phyloP scores from a whole-genome alignment of 805 yeast genomes.

The Dipodascopsis uninucleata region DNA sequence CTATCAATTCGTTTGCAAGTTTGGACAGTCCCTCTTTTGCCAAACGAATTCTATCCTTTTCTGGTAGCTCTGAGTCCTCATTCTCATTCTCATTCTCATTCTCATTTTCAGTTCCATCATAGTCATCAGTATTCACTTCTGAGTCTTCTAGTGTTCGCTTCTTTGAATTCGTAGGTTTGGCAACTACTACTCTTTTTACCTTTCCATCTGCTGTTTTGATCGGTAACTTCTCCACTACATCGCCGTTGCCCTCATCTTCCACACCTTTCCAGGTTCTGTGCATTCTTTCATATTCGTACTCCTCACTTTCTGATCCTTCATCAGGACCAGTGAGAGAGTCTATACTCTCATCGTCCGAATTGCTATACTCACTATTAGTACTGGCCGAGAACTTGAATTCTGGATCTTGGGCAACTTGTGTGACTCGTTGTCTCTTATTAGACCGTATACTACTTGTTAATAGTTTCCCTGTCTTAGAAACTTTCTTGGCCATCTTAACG shows the following conservation, averaged over 20 bases:
- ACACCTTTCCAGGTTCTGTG: constrained; percentile 62
- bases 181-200: constrained; percentile 57
- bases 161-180: constrained; percentile 2
- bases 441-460: too few relatives aligned
- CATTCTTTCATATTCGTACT: constrained; percentile 69
- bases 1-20: constrained; percentile 69
- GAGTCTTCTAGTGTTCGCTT: constrained; percentile 28
- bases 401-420: background rate
- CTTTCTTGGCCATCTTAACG: too few relatives aligned
- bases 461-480: too few relatives aligned
- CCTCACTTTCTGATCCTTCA: constrained; percentile 51
- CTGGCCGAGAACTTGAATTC: constrained; percentile 3
- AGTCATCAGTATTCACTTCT: constrained; percentile 30
- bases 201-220: constrained; percentile 69
- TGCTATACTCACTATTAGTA: background rate
- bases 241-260: constrained; percentile 35
- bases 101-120: constrained; percentile 33
- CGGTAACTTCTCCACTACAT: constrained; percentile 68
- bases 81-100: constrained; percentile 34
- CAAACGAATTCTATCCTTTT: constrained; percentile 52
- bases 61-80: constrained; percentile 47
- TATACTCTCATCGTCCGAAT: constrained; percentile 3
- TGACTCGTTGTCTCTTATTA: constrained; percentile 1
- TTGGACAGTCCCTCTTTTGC: constrained; percentile 82
- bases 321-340: too few relatives aligned